Evolutionary conservation across 208 protist genomes (phyloP).

Genomic region (Trypanosomatidae sp.): DNA sequence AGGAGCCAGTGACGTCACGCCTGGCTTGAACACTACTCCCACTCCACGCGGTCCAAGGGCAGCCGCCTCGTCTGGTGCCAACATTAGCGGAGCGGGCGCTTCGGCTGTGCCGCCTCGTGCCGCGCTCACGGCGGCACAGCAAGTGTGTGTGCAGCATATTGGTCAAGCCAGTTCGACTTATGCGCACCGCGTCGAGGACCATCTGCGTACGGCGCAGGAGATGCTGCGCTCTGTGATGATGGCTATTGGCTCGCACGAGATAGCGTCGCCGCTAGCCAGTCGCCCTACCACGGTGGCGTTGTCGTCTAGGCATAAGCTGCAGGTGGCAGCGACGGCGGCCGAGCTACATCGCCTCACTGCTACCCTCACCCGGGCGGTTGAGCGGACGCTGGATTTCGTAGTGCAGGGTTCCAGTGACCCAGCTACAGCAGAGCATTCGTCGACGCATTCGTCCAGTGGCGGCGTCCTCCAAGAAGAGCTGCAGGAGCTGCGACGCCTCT

Average conservation of each 20-base stretch:
- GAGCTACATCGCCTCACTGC: constrained; percentile 61
- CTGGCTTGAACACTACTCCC: constrained; percentile 27
- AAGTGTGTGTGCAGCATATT: constrained; percentile 37
- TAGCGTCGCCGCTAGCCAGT: neutral
- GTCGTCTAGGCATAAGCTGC: constrained; percentile 28
- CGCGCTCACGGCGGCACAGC: constrained; percentile 16
- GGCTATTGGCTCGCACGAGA: constrained; percentile 25
- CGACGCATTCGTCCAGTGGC: neutral
- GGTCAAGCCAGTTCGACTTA: constrained; percentile 39
- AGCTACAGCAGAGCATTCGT: neutral
- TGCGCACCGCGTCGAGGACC: constrained; percentile 44
- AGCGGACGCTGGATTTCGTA: constrained; percentile 36
- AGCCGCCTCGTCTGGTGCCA: neutral
- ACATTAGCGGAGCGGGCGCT: neutral
- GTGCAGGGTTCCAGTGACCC: neutral
- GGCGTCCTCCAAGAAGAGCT: constrained; percentile 35
- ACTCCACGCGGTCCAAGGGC: neutral
- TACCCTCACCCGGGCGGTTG: constrained; percentile 34
- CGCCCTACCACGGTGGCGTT: constrained; percentile 18
- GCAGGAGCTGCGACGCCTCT: constrained; percentile 37
- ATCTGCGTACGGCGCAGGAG: constrained; percentile 39
- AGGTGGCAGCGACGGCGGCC: constrained; percentile 38
- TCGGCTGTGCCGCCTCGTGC: neutral
- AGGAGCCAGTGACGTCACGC: neutral
- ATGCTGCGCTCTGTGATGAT: constrained; percentile 33